These are phyloP conservation scores for Fragaria iinumae DNA, from an alignment of 306 rosid species.

Conservation along the genomic window DNA sequence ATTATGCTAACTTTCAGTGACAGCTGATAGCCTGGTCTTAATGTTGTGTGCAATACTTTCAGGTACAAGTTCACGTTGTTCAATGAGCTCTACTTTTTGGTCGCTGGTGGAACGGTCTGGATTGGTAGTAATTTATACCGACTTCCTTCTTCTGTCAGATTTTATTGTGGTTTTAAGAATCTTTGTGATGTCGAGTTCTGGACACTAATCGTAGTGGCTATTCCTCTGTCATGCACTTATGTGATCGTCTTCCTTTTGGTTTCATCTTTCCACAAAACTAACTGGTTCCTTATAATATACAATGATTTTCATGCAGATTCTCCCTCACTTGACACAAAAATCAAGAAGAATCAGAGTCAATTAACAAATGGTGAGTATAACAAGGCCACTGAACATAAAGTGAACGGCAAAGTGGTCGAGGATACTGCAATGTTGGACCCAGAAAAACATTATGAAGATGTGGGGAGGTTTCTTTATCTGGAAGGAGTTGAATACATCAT, in stretches of 20 bases:
- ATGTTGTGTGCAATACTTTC: slow-evolving; percentile 32
- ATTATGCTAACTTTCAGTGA: neutral
- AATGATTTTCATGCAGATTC: slow-evolving; percentile 57
- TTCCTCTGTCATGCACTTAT: neutral
- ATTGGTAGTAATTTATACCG: slow-evolving; percentile 61
- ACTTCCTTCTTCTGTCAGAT: slow-evolving; percentile 1
- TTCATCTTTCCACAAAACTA: neutral
- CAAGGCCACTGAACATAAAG: slow-evolving; percentile 46
- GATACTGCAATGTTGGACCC: slow-evolving; percentile 29
- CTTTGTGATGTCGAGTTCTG: neutral
- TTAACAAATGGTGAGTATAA: slow-evolving; percentile 36
- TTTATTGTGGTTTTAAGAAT: neutral
- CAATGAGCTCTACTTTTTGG: slow-evolving; percentile 96
- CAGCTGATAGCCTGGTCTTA: neutral
- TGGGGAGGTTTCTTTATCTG: slow-evolving; percentile 91
- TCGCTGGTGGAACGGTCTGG: slow-evolving; percentile 99
- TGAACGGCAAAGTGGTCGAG: slow-evolving; percentile 32
- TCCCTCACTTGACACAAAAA: slow-evolving; percentile 33
- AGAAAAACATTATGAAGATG: slow-evolving; percentile 56
- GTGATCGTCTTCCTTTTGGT: slow-evolving; percentile 5
- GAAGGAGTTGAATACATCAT: slow-evolving; percentile 96
- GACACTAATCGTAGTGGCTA: neutral
- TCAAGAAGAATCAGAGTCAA: slow-evolving; percentile 38
- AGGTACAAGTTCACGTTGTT: slow-evolving; percentile 96
- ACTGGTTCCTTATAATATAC: slow-evolving; percentile 19